Percentiles rank a stretch among this genome's conserved stretches.
Evolutionary conservation across 2,329 filamentous ascomycete genomes (phyloP).

Genomic region (Trichophaea hybrida): DNA sequence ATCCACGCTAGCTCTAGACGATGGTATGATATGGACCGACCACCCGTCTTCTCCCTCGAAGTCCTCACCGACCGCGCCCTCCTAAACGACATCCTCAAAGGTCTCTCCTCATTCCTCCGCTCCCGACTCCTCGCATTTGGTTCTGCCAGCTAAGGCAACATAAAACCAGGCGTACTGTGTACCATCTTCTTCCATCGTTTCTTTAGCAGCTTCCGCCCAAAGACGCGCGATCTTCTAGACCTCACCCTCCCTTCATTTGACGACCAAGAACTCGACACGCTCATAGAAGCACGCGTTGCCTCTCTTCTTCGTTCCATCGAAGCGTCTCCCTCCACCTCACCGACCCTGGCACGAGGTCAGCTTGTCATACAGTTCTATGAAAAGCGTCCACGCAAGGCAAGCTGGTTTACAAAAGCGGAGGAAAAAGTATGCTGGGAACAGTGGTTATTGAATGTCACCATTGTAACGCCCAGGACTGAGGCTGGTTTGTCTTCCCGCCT

Average conservation of each 20-base stretch:
- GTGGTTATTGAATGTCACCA: slow-evolving; percentile 88
- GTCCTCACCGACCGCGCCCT: slow-evolving; percentile 82
- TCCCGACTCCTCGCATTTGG: background rate
- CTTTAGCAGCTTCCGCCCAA: slow-evolving; percentile 73
- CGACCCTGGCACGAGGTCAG: background rate
- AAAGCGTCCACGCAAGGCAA: slow-evolving; percentile 51
- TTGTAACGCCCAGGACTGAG: slow-evolving; percentile 77
- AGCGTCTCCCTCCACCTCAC: background rate
- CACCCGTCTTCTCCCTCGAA: slow-evolving; percentile 84
- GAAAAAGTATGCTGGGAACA: slow-evolving; percentile 95
- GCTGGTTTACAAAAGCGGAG: slow-evolving; percentile 59
- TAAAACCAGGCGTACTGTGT: slow-evolving; percentile 56
- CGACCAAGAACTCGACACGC: slow-evolving; percentile 78
- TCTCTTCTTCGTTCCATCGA: slow-evolving; percentile 43
- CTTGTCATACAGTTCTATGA: slow-evolving; percentile 73
- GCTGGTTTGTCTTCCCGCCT: slow-evolving; percentile 46
- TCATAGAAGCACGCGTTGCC: slow-evolving; percentile 77
- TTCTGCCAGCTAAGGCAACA: background rate
- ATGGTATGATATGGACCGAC: slow-evolving; percentile 43
- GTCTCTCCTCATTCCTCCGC: slow-evolving; percentile 35
- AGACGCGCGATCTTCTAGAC: slow-evolving; percentile 77
- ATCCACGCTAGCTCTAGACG: background rate
- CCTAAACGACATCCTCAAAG: slow-evolving; percentile 85
- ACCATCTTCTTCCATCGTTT: slow-evolving; percentile 98
- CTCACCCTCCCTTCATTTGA: slow-evolving; percentile 78